Evolutionary conservation across 2,329 filamentous ascomycete species (phyloP).

Genomic region (Colletotrichum ledebouriae): DNA sequence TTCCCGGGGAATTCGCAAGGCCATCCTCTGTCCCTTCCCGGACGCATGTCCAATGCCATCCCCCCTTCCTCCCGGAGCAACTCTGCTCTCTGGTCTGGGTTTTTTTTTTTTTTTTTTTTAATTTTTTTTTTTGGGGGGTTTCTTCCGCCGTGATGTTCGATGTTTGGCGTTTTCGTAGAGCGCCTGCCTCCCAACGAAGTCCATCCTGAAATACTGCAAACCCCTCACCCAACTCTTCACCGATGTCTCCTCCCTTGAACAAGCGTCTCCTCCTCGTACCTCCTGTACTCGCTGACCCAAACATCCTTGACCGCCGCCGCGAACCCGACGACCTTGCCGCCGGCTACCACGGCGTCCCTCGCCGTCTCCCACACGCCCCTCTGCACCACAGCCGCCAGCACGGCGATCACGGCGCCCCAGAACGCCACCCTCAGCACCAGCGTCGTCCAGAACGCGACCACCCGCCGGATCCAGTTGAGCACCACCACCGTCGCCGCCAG

Average conservation of each 20-base stretch:
- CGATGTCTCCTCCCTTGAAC: constrained; percentile 43
- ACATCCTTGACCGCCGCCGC: constrained; percentile 63
- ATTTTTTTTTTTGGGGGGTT: no score
- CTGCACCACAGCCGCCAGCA: constrained; percentile 71
- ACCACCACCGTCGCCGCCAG: constrained; percentile 74
- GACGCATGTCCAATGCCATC: no score
- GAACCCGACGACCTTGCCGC: constrained; percentile 60
- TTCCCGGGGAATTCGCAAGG: no score
- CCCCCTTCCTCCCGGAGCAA: no score
- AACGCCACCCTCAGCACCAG: constrained; percentile 73
- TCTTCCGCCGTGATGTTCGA: no score
- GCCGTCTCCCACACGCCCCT: constrained; percentile 75
- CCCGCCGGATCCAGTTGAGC: constrained; percentile 77
- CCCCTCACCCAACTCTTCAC: constrained; percentile 16
- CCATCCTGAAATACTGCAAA: background rate
- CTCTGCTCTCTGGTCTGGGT: no score
- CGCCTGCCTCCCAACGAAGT: no score
- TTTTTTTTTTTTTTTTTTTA: no score
- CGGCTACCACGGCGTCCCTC: constrained; percentile 66
- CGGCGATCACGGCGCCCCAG: constrained; percentile 70
- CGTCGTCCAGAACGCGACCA: constrained; percentile 83
- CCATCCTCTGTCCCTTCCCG: background rate
- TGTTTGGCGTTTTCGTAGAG: no score
- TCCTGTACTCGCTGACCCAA: constrained; percentile 70
- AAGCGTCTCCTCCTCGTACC: constrained; percentile 65